Base-by-base conservation (phyloP, 2,329 filamentous ascomycete species). In the Penicillium sp. region DNA sequence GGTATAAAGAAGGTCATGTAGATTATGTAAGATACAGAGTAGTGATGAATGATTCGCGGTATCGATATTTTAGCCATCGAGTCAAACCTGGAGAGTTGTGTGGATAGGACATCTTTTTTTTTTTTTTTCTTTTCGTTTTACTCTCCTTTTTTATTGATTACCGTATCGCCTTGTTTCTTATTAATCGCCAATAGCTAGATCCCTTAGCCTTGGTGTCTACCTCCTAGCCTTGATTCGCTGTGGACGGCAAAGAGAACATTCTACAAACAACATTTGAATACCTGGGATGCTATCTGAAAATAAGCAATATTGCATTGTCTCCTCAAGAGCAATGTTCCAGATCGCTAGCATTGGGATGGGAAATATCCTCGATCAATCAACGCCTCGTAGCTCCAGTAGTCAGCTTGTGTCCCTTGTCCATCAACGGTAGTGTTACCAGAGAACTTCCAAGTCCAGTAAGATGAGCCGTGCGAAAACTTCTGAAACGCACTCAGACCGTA, bases 391-490 rank as follows among this genome's bases (percentile, higher is more conserved):
- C 29, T 58, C 62, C 58, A 66, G 44, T 61, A 62, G 29, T 62
- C 55, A 16, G 16, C 29, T 47, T 61, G 55, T 8, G 53, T 54
- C 11, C 61, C 62, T 37, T 65, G 58, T 4, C 61, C 52, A 29
- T 57, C 52, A 21, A 65, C 62, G 2, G 56, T 59, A 7, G 33
- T 54, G 27, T 56, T 66, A 3, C 58, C 57, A n/a, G 49, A 56
- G 19, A 55, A 57, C 49, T 62, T 68, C 3, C 52, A 59, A 13
- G 56, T 65, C 61, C 63, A 67, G 52, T 64, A 65, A 9, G 49
- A 48, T 6, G 59, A 65, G 1, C 64, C 64, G 27, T 60, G 61
- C 5, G 53, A 49, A 53, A 61, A 62, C 13, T 57, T 49, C n/a
- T 43, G 39, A 43, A 53, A 66, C 4, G 53, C 55, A 37, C 46